Percentiles rank a stretch among this genome's conserved stretches.
Conservation (phyloP, 2,329 filamentous ascomycete genomes). For the Alternaria angustiovoidea region DNA sequence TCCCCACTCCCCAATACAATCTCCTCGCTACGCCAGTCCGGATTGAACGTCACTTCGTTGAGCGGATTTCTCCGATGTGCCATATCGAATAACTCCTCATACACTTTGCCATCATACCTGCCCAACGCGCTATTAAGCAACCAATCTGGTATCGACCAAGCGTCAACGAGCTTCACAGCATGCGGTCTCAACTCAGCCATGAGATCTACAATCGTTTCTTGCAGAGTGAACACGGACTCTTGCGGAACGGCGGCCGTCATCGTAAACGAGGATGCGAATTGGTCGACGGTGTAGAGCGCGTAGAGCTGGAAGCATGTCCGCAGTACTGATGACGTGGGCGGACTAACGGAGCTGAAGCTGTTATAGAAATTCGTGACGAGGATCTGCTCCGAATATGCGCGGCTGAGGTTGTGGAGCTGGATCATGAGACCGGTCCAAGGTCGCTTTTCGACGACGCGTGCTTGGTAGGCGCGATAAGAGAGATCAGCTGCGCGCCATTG, state of each 20-base stretch:
- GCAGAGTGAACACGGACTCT: constrained; percentile 53
- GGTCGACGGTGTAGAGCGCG: constrained; percentile 58
- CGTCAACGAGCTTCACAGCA: constrained; percentile 61
- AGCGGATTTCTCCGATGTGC: constrained; percentile 62
- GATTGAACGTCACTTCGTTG: constrained; percentile 61
- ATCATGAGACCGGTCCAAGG: constrained; percentile 59
- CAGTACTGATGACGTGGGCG: constrained; percentile 48
- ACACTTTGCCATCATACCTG: constrained; percentile 61
- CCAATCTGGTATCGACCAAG: constrained; percentile 63
- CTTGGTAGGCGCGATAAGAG: constrained; percentile 54
- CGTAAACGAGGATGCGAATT: constrained; percentile 56
- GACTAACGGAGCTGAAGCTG: constrained; percentile 39
- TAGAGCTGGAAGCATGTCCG: constrained; percentile 58
- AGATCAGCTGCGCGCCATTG: constrained; percentile 56
- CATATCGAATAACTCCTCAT: constrained; percentile 62
- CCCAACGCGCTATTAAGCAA: constrained; percentile 62
- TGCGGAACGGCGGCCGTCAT: constrained; percentile 54
- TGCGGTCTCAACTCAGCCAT: constrained; percentile 61
- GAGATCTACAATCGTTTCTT: constrained; percentile 54
- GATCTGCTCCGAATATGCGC: constrained; percentile 60
- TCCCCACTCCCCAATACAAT: constrained; percentile 58
- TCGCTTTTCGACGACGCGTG: constrained; percentile 56
- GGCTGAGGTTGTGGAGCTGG: constrained; percentile 52
- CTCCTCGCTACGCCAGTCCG: constrained; percentile 59
- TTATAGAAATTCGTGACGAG: constrained; percentile 58